Conservation (phyloP, 148 eudicot species). For the Heliosperma pusillum region DNA sequence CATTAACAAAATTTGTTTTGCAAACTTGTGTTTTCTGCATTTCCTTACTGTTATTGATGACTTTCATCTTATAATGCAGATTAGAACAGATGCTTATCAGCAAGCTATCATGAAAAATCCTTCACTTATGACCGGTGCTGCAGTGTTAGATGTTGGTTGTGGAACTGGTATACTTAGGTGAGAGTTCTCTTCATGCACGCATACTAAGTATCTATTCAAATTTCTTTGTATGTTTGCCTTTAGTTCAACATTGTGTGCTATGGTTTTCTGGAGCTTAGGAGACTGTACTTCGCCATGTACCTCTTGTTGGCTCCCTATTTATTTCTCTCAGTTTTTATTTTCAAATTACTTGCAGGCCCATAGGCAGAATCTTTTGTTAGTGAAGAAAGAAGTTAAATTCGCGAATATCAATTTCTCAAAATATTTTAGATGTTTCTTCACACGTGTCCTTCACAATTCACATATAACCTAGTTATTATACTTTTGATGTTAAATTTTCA, state of each 20-base stretch:
- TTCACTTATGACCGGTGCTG: conserved; percentile 62
- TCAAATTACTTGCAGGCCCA: too few relatives aligned
- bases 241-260: not conserved
- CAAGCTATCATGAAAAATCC: conserved; percentile 78
- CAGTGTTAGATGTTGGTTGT: conserved; percentile 92
- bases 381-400: too few relatives aligned
- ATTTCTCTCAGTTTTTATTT: not conserved
- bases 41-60: not conserved
- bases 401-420: not conserved
- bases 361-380: too few relatives aligned
- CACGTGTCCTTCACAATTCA: not conserved
- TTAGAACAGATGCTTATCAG: conserved; percentile 82
- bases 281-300: not conserved
- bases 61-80: conserved; percentile 41
- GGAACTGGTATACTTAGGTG: conserved; percentile 97
- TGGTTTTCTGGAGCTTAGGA: not conserved
- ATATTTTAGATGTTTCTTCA: not conserved
- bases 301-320: not conserved
- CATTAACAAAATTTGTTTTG: not conserved
- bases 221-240: not conserved
- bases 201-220: not conserved
- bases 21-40: conserved; percentile 5
- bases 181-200: conserved; percentile 14
- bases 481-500: too few relatives aligned
- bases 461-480: too few relatives aligned